Conservation (phyloP, 805 yeast species). For the Suhomyces sp. region DNA sequence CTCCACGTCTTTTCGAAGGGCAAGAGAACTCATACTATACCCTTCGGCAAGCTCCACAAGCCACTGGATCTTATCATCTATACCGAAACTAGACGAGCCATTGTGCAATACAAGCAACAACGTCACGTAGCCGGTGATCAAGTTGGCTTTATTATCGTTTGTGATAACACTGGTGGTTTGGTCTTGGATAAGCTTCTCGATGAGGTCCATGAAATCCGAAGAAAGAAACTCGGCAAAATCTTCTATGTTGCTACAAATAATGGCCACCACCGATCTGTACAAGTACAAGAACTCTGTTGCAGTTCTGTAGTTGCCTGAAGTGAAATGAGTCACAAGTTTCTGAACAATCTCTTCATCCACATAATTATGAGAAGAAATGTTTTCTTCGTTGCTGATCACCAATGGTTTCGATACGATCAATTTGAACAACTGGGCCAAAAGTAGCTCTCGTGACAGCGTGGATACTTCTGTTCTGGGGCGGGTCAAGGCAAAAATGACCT, state of each 20-base stretch:
- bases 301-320: constrained; percentile 32
- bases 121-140: constrained; percentile 37
- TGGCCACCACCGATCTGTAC: constrained; percentile 38
- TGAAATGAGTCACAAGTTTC: constrained; percentile 34
- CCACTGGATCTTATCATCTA: constrained; percentile 45
- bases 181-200: constrained; percentile 30
- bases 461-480: constrained; percentile 45
- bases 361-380: constrained; percentile 34
- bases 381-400: constrained; percentile 32
- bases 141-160: constrained; percentile 36
- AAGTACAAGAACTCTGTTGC: constrained; percentile 41
- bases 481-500: constrained; percentile 43
- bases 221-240: constrained; percentile 43
- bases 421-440: constrained; percentile 50
- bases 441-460: constrained; percentile 45
- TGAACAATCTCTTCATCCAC: constrained; percentile 36
- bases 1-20: constrained; percentile 30
- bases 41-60: constrained; percentile 46
- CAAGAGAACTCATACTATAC: constrained; percentile 25
- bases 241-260: constrained; percentile 49
- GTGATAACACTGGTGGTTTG: constrained; percentile 34
- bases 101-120: constrained; percentile 44
- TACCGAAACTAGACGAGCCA: constrained; percentile 49
- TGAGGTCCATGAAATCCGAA: constrained; percentile 26
- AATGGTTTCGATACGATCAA: constrained; percentile 44